phyloP scores from a whole-genome alignment of 164 flowering plant genomes.

The Magnolia changhungtana region DNA sequence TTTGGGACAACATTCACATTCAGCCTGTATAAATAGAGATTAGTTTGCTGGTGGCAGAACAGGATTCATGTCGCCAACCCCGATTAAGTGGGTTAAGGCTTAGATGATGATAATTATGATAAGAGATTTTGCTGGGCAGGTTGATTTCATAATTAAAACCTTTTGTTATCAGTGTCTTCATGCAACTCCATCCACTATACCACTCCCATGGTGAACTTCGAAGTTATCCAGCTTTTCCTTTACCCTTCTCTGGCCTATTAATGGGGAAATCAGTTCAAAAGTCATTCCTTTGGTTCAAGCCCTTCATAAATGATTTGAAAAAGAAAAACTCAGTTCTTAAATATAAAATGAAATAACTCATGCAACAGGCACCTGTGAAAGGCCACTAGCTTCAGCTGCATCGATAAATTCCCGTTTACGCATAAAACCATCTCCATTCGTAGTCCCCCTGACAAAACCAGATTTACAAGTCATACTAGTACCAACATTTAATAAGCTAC shows the following conservation, averaged over 20 bases:
- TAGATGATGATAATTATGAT: too few species aligned
- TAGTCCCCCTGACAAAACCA: slow-evolving; percentile 40
- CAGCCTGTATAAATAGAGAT: too few species aligned
- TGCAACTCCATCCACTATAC: slow-evolving; percentile 34
- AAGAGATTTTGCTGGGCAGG: slow-evolving; percentile 82
- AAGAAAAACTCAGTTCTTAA: neutral
- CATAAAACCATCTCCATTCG: slow-evolving; percentile 65
- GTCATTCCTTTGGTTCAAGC: neutral
- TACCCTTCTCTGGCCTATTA: slow-evolving; percentile 61
- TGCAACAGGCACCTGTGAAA: slow-evolving; percentile 72
- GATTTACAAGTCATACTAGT: neutral
- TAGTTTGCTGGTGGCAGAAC: too few species aligned
- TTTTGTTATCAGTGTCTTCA: slow-evolving; percentile 54
- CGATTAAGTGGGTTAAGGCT: too few species aligned
- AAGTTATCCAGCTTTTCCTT: slow-evolving; percentile 28
- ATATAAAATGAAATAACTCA: slow-evolving; percentile 24
- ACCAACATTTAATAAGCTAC: neutral
- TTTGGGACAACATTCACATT: too few species aligned
- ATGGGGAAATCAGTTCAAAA: slow-evolving; percentile 9
- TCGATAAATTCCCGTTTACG: slow-evolving; percentile 84
- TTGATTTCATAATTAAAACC: slow-evolving; percentile 84
- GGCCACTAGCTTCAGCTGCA: slow-evolving; percentile 97
- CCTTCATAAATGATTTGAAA: neutral
- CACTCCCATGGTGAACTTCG: slow-evolving; percentile 77
- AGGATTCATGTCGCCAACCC: too few species aligned